Conservation (phyloP, 495 filamentous ascomycete genomes). For the Symbiotaphrina buchneri region DNA sequence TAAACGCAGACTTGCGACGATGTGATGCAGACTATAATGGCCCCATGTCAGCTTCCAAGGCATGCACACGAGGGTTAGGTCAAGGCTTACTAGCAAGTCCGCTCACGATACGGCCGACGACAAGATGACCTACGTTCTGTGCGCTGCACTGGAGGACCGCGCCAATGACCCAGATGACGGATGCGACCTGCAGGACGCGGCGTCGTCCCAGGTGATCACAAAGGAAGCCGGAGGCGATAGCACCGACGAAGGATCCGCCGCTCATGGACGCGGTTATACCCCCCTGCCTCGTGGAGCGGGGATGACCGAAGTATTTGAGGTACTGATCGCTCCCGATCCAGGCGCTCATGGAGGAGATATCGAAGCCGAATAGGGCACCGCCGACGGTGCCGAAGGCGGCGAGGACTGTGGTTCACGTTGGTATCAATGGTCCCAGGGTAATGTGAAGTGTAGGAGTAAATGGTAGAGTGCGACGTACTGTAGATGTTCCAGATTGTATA, state of each 20-base stretch:
- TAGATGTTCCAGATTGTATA: no score
- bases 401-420: no score
- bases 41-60: no score
- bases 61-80: no score
- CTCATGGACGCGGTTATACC: constrained; percentile 49
- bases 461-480: no score
- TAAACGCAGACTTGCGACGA: constrained; percentile 62
- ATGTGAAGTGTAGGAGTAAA: no score
- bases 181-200: constrained; percentile 42
- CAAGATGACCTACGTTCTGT: constrained; percentile 26
- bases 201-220: constrained; percentile 45
- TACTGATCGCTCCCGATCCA: background rate
- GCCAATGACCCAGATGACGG: constrained; percentile 51
- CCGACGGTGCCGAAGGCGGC: background rate
- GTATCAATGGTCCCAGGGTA: no score
- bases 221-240: constrained; percentile 38
- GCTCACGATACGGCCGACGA: constrained; percentile 43
- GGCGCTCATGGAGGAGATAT: background rate
- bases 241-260: constrained; percentile 44
- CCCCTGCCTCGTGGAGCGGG: constrained; percentile 11
- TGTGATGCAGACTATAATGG: constrained; percentile 56
- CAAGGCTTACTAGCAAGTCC: constrained; percentile 25
- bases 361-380: background rate
- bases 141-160: constrained; percentile 18
- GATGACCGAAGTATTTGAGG: background rate